phyloP scores from a whole-genome alignment of 176 grass and related monocot species.

The Areca catechu region DNA sequence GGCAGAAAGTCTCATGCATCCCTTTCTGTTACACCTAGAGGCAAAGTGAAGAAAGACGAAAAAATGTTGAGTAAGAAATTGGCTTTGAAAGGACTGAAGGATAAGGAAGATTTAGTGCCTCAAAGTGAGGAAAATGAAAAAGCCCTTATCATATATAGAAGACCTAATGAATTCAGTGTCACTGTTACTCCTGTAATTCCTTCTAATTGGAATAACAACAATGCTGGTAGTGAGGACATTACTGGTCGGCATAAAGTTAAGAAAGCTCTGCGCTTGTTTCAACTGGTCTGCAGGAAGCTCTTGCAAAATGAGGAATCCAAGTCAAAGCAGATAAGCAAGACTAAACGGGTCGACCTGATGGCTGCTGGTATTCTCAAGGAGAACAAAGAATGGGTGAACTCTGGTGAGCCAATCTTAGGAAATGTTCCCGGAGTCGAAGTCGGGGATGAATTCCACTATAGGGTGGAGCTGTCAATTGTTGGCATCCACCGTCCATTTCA shows the following conservation, averaged over 20 bases:
- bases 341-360: conserved; percentile 35
- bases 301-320: conserved; percentile 18
- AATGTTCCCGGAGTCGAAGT: conserved; percentile 61
- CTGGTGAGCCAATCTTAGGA: conserved; percentile 31
- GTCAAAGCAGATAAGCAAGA: conserved; percentile 10
- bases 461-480: conserved; percentile 54
- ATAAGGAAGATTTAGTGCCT: conserved; percentile 14
- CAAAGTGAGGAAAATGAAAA: conserved; percentile 23
- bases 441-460: conserved; percentile 72
- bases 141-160: conserved; percentile 18
- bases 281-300: conserved; percentile 14
- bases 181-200: conserved; percentile 16
- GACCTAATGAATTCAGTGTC: conserved; percentile 19
- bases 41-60: conserved; percentile 23
- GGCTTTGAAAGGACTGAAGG: background rate
- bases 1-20: conserved; percentile 20
- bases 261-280: conserved; percentile 21
- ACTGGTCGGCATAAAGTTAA: conserved; percentile 34
- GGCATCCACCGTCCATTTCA: conserved; percentile 55
- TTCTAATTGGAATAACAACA: background rate
- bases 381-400: conserved; percentile 35
- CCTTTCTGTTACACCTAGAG: conserved; percentile 3
- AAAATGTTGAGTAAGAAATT: conserved; percentile 2
- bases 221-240: conserved; percentile 8
- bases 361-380: conserved; percentile 38